Evolutionary conservation across 768 basidiomycete species (phyloP), one percentile per base, ranked within the genome.

Genomic region (Sarcodon sp.): DNA sequence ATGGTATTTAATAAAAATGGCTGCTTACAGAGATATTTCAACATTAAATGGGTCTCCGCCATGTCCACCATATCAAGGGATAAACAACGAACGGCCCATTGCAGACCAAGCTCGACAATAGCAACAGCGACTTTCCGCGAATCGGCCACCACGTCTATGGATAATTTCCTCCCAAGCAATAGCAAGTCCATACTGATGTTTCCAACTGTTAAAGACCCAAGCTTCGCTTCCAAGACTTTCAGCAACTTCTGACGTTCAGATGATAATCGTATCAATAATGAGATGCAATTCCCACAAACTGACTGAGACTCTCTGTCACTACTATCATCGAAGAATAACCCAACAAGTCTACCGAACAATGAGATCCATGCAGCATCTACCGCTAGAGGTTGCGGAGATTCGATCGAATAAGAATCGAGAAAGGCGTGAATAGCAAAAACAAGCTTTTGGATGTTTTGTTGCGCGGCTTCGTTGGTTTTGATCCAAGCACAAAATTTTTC

Each of bases 61-160:
- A 3, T 27, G 8, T 36, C 27, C 0, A 11, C 32, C 13, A 32
- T 59, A 1, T 68, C 65, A 9, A 52, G 60, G 0, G 72, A 67
- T 48, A 79, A 64, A 18, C 60, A 57, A 37, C 71, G 65, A 4
- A 79, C 72, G 11, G 72, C 69, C 72, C 76, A 76, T 47, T 76
- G 71, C 55, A 82, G 55, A 1, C 67, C 70, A 43, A 66, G 64
- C 44, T 80, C 71, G 6, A 71, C 57, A 7, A 79, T 50, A 21
- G 41, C 55, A 2, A 58, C 56, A 10, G 65, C 47, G n/a, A 62
- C 33, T 21, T 47, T 37, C 15, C 57, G 59, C 39, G 39, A 41
- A 13, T 41, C 39, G 4, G 7, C 2, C 27, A 2, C 16, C 15
- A 11, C 39, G 8, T 16, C 16, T 4, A 9, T 13, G 16, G 6